Base-by-base conservation (phyloP, 202 grass and related monocot genomes). In the Schoenoplectus tabernaemontani region DNA sequence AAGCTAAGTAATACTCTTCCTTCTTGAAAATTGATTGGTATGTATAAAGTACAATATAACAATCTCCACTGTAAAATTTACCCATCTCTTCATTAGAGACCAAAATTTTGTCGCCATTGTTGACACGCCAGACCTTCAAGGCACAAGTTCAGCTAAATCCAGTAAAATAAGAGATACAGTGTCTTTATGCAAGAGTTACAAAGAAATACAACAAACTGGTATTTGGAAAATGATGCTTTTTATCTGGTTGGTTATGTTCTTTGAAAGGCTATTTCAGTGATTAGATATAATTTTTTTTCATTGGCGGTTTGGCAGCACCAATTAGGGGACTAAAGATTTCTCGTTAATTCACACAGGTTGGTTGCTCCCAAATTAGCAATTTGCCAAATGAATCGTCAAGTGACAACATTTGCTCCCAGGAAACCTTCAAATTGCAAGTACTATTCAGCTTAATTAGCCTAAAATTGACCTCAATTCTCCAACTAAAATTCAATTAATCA, bases 31-130 rank as follows among this genome's bases (percentile, higher is more conserved):
- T 78, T 83, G 89, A 93, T 91, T 91, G 91, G 64, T 95, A 98
- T 54, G 87, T 87, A 76, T 94, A 98, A 23, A 90, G 91, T 50
- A 95, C 68, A 89, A 98, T 81, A 82, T 89, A 98, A 73, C 95
- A 98, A 68, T 95, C 95, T 76, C 95, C 91, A 4, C 84, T 85
- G 57, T 95, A 89, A 16, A 98, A 95, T 83, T 92, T 98, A 86
- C 89, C 89, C 72, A 86, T 59, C 53, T 95, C 95, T 66, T 92
- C 89, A 59, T 92, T 90, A 79, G 76, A 60, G 78, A 98, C 73
- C 81, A 62, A 78, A 83, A 68, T 89, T 82, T 98, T 98, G n/a
- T 79, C 46, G 76, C 57, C 78, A 24, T 54, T 89, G 69, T 91
- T 78, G 34, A 98, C 57, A 81, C 53, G 83, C 91, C 91, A 98